Percentiles rank a stretch among this genome's conserved stretches.
Conservation (phyloP, 1,284 basidiomycete genomes). For the Hemileia vastatrix region DNA sequence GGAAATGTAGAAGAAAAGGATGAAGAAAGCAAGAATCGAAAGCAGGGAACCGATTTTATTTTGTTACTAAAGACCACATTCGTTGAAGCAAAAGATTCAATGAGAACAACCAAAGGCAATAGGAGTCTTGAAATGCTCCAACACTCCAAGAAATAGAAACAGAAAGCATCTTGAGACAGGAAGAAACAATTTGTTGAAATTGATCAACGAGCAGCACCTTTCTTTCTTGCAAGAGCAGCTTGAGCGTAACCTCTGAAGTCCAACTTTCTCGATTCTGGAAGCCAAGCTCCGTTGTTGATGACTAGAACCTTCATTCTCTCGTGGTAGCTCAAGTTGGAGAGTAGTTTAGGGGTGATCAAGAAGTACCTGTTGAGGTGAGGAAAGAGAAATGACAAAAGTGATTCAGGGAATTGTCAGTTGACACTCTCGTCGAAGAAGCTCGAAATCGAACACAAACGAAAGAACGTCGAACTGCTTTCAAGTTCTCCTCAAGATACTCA, state of each 20-base stretch:
- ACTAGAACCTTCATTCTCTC: constrained; percentile 84
- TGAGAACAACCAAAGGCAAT: no score
- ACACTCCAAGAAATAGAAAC: no score
- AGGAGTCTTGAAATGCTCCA: no score
- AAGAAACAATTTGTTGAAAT: no score
- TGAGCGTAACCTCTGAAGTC: not conserved
- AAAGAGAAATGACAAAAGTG: not conserved
- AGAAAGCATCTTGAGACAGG: no score
- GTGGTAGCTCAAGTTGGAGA: constrained; percentile 78
- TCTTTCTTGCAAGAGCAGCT: not conserved
- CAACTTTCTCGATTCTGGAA: not conserved
- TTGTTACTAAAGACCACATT: no score
- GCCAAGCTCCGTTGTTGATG: constrained; percentile 64
- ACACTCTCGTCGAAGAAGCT: not conserved
- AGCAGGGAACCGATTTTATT: no score
- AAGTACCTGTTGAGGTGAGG: constrained; percentile 56
- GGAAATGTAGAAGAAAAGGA: no score
- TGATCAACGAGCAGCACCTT: not conserved
- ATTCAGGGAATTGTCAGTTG: not conserved
- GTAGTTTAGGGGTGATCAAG: constrained; percentile 91
- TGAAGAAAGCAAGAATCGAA: no score
- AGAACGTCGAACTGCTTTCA: no score
- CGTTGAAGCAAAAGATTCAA: no score
- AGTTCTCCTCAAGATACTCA: constrained; percentile 41
- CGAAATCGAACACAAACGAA: constrained; percentile 2